These are phyloP conservation scores for Candida silvatica DNA, from an alignment of 805 yeast species.

Conservation along the genomic window DNA sequence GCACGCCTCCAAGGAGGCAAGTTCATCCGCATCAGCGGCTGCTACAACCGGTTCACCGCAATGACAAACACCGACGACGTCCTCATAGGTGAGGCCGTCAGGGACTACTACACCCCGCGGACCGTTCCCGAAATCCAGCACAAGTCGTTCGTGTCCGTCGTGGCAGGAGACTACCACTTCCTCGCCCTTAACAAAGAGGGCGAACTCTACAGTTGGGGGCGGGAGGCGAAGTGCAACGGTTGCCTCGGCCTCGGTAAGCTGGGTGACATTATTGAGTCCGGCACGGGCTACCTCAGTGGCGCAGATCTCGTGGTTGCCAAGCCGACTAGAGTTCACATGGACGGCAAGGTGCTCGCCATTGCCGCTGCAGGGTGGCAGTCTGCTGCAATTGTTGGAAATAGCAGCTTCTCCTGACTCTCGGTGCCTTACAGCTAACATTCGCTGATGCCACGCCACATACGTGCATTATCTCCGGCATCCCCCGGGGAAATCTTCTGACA, in stretches of 20 bases:
- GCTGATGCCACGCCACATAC: too few species aligned
- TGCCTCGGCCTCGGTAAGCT: slow-evolving; percentile 56
- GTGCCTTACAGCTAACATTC: too few species aligned
- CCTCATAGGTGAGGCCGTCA: slow-evolving; percentile 27
- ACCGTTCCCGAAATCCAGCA: slow-evolving; percentile 35
- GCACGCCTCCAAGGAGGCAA: slow-evolving; percentile 5
- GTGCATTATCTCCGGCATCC: too few species aligned
- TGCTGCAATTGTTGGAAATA: slow-evolving; percentile 46
- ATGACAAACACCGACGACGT: slow-evolving; percentile 45
- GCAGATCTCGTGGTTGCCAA: slow-evolving; percentile 26
- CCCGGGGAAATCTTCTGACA: too few species aligned
- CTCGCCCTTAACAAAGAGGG: slow-evolving; percentile 57
- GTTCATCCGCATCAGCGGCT: slow-evolving; percentile 46
- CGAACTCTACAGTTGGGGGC: slow-evolving; percentile 56
- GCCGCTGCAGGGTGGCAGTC: slow-evolving; percentile 82
- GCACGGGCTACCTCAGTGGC: slow-evolving; percentile 23
- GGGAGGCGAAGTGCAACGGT: slow-evolving; percentile 54
- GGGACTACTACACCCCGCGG: slow-evolving; percentile 22
- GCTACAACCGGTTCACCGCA: slow-evolving; percentile 43
- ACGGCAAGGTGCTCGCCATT: slow-evolving; percentile 46
- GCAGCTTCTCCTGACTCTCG: too few species aligned
- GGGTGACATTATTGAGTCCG: slow-evolving; percentile 6
- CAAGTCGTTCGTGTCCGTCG: slow-evolving; percentile 42
- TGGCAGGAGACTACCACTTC: slow-evolving; percentile 65
- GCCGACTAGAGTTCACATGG: slow-evolving; percentile 33